These are phyloP conservation scores for Arthrobotrys entomopaga DNA, from an alignment of 2,329 filamentous ascomycete genomes.

Conservation along the genomic window DNA sequence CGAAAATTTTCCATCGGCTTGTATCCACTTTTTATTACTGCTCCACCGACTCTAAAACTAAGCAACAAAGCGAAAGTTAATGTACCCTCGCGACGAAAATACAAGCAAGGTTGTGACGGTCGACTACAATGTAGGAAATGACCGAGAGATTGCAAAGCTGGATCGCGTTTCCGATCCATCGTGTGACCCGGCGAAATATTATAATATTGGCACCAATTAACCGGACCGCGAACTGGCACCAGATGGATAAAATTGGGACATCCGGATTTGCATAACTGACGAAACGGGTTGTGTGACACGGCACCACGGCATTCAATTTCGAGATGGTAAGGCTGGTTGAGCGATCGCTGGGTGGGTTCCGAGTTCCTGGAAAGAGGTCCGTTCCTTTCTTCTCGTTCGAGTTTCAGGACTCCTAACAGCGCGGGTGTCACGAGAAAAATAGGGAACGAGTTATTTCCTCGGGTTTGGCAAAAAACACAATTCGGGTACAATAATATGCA, in stretches of 20 bases:
- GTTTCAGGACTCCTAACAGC: conserved; percentile 34
- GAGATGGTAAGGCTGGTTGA: conserved; percentile 31
- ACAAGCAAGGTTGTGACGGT: too few relatives aligned
- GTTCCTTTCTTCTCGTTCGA: conserved; percentile 13
- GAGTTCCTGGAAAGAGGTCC: conserved; percentile 39
- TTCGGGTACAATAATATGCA: conserved; percentile 9
- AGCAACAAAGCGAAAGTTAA: not conserved
- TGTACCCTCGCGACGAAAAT: conserved; percentile 38
- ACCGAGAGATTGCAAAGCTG: conserved; percentile 14
- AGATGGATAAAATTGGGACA: conserved; percentile 28
- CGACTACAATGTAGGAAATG: conserved; percentile 30
- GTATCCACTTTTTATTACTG: conserved; percentile 11
- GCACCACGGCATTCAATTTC: conserved; percentile 13
- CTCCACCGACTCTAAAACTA: conserved; percentile 10
- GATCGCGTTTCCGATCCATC: not conserved
- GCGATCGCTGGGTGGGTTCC: conserved; percentile 29
- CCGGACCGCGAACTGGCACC: conserved; percentile 22
- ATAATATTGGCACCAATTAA: conserved; percentile 26
- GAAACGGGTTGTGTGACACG: conserved; percentile 46
- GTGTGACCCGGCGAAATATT: conserved; percentile 36
- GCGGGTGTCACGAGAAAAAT: conserved; percentile 15
- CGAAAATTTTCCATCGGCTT: not conserved
- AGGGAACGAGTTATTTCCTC: conserved; percentile 14
- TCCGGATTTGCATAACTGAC: conserved; percentile 25
- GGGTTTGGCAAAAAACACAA: conserved; percentile 23